phyloP scores from a whole-genome alignment of 257 asterid genomes.

The Linaria vulgaris region DNA sequence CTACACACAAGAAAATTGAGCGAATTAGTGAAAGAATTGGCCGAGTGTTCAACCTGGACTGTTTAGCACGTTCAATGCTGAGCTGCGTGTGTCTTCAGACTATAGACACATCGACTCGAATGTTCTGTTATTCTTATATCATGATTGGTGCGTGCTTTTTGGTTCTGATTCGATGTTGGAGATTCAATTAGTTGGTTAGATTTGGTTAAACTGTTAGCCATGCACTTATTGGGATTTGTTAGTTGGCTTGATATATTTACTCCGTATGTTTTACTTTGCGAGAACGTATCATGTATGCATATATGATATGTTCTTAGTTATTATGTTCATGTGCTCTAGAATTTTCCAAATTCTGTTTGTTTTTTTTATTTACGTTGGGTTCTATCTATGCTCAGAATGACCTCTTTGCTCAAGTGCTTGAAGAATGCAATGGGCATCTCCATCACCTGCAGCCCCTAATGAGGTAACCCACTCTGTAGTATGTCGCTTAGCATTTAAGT shows the following conservation, averaged over 20 bases:
- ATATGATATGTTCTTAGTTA: not conserved
- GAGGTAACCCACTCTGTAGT: conserved; percentile 43
- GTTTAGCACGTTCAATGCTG: too few species aligned
- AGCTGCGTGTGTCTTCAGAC: too few species aligned
- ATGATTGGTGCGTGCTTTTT: too few species aligned
- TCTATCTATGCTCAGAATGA: conserved; percentile 48
- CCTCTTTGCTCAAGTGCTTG: conserved; percentile 74
- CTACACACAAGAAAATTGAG: too few species aligned
- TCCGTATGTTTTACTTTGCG: not conserved
- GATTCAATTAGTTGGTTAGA: too few species aligned
- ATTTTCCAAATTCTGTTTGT: conserved; percentile 10
- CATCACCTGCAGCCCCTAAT: conserved; percentile 65
- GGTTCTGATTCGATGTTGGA: too few species aligned
- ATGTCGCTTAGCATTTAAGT: not conserved
- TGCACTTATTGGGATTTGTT: not conserved
- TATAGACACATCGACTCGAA: too few species aligned
- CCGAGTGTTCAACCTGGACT: too few species aligned
- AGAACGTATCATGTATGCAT: not conserved
- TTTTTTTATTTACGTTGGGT: conserved; percentile 16
- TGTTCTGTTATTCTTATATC: too few species aligned
- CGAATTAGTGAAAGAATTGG: too few species aligned
- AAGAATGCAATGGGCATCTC: conserved; percentile 76
- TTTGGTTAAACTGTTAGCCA: too few species aligned
- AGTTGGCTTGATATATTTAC: too few species aligned
- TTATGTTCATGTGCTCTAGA: conserved; percentile 2